Conservation (phyloP, 2,329 filamentous ascomycete genomes). For the Dryadomyces quercivorus region DNA sequence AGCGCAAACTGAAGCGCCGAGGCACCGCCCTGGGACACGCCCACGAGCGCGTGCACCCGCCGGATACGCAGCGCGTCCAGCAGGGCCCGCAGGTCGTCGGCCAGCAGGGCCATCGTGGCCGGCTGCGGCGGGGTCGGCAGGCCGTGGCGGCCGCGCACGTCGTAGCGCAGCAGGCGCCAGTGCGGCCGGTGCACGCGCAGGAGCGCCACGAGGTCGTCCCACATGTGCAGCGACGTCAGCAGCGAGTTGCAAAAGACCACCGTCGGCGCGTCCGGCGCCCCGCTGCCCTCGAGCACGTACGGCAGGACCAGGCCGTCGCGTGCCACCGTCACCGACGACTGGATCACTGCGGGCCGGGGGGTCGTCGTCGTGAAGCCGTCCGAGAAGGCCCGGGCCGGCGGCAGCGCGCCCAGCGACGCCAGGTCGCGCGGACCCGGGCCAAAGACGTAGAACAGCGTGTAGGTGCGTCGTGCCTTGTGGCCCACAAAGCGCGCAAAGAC, state of each 20-base stretch:
- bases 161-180: constrained; percentile 66
- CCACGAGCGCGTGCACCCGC: constrained; percentile 54
- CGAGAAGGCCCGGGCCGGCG: constrained; percentile 34
- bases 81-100: constrained; percentile 53
- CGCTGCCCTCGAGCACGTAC: constrained; percentile 64
- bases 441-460: constrained; percentile 69
- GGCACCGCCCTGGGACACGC: constrained; percentile 72
- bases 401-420: constrained; percentile 36
- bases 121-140: constrained; percentile 34
- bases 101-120: constrained; percentile 51
- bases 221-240: constrained; percentile 66
- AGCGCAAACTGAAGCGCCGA: constrained; percentile 65
- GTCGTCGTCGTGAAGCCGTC: constrained; percentile 44
- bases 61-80: constrained; percentile 58
- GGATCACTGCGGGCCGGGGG: constrained; percentile 31
- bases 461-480: constrained; percentile 45
- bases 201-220: constrained; percentile 59
- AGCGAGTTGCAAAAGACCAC: constrained; percentile 73
- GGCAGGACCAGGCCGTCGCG: constrained; percentile 62
- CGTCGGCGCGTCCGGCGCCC: constrained; percentile 53
- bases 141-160: constrained; percentile 55
- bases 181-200: constrained; percentile 47
- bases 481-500: constrained; percentile 48
- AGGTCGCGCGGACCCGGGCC: constrained; percentile 62
- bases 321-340: constrained; percentile 51